Evolutionary conservation across 2,329 filamentous ascomycete genomes (phyloP), one percentile per base, ranked within the genome.

Genomic region (Emergomyces orientalis): DNA sequence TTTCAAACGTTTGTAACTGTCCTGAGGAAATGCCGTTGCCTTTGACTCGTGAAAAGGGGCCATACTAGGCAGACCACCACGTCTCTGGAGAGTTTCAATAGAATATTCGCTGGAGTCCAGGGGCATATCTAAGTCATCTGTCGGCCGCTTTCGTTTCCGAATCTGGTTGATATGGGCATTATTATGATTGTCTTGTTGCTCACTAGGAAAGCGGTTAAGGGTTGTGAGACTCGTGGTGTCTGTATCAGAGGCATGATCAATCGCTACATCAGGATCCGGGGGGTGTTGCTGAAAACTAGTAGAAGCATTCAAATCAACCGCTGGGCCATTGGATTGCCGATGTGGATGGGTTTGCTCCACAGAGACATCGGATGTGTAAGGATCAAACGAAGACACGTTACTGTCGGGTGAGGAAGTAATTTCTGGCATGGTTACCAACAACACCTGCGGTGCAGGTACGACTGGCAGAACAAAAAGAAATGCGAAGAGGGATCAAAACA

Each of bases 1-100:
- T 59, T 66, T 69, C 54, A 64, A 51, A 62, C 67, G 67, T 54
- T 69, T 69, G 52, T 59, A 63, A 41, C 62, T 59, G 19, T 65
- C 63, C 34, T 51, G 41, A 34, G 59, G 52, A 63, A 25, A 58
- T 51, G 14, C 32, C 25, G 49, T 51, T 47, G 52, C 34, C 30
- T 59, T 54, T 32, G 54, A 45, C 39, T 55, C 60, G 14, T 27
- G 39, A 37, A 22, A 30, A 27, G 22, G 27, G 19, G 32, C 30
- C 55, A 55, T 37, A 45, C 32, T 59, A 49, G n/a, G 41, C 39
- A 25, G 22, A 43, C 41, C 62, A 49, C 37, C 55, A n/a, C 34
- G 54, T 22, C 34, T 41, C 30, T 34, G 19, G 49, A 45, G 51
- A 45, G 62, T 52, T 37, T 62, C 64, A 27, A 47, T 13, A 58